These are phyloP conservation scores for Lactifluus piperatus DNA, from an alignment of 768 basidiomycete species.

Conservation along the genomic window DNA sequence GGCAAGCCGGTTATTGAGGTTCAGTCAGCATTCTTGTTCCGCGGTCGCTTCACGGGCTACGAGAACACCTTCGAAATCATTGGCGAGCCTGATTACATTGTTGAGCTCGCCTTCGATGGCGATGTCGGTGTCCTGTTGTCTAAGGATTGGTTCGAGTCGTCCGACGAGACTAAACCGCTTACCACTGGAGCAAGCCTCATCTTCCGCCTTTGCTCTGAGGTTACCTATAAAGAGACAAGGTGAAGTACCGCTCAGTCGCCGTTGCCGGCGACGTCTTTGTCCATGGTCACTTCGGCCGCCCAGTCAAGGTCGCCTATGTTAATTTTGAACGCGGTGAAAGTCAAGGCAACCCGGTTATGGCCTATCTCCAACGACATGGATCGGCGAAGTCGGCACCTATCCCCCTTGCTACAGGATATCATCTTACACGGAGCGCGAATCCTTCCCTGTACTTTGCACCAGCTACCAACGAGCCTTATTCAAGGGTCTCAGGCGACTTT, in stretches of 20 bases:
- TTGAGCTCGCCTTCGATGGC: constrained; percentile 66
- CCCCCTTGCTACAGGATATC: constrained; percentile 79
- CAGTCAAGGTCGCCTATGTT: constrained; percentile 83
- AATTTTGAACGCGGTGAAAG: constrained; percentile 81
- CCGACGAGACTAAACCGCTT: constrained; percentile 68
- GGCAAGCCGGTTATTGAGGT: too few species aligned
- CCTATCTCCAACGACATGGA: constrained; percentile 91
- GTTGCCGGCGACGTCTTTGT: constrained; percentile 83
- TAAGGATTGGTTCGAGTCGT: constrained; percentile 99
- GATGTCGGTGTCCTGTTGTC: constrained; percentile 84
- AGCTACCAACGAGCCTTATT: too few species aligned
- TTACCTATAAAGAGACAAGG: too few species aligned
- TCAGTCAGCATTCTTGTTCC: too few species aligned
- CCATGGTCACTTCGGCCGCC: constrained; percentile 77
- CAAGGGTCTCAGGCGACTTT: too few species aligned
- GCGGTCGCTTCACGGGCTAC: constrained; percentile 83
- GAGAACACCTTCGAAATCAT: constrained; percentile 93
- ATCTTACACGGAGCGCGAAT: constrained; percentile 56
- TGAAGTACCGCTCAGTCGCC: constrained; percentile 68
- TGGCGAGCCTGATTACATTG: constrained; percentile 82
- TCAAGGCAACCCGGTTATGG: constrained; percentile 87
- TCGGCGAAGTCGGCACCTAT: constrained; percentile 64
- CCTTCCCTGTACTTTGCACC: constrained; percentile 84
- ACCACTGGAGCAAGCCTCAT: constrained; percentile 78
- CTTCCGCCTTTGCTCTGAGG: constrained; percentile 82